Evolutionary conservation across 257 asterid genomes (phyloP), one percentile per base, ranked within the genome.

Genomic region (Solanum gandarillasii): DNA sequence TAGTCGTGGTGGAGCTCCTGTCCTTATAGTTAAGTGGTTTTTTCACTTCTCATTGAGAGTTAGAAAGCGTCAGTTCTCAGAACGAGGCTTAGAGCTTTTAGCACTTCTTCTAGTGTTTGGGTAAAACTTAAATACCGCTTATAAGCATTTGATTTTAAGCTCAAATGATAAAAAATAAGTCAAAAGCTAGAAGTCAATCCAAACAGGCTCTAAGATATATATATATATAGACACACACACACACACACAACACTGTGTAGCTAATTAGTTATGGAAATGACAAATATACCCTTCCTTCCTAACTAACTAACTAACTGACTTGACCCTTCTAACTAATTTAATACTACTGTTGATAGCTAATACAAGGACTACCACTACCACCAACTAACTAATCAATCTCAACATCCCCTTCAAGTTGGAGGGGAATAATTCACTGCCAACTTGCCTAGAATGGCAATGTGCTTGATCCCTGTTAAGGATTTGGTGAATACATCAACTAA

Each of bases 61-160:
- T 52, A 52, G 23, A 16, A 48, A 14, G 60, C 0, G 60, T 52
- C 60, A 52, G 0, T 58, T 58, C 25, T 58, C 27, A 7, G 3
- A 58, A 8, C 2, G 0, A 58, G 67, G 11, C 67, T 58, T 58
- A 58, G 25, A 58, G 12, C 67, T 58, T 21, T 58, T 1, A 58
- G 23, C 27, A 58, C 67, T 58, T 58, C 3, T 58, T 58, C 8
- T 20, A 58, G 25, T 58, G 27, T 20, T 58, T 58, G 67, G 27
- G 25, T 58, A 58, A 0, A 58, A 32, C 4, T 8, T 20, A 20
- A 58, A 58, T 7, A 21, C 0, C 0, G 2, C 67, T 58, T 8
- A 20, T 31, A 58, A 58, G 12, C 67, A 58, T 58, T 20, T 58
- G 67, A 20, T 20, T 20, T 21, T 20, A 58, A 58, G 68, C 68